Base-by-base conservation (phyloP, 2,329 filamentous ascomycete genomes). In the Sphaerostilbella broomeana region DNA sequence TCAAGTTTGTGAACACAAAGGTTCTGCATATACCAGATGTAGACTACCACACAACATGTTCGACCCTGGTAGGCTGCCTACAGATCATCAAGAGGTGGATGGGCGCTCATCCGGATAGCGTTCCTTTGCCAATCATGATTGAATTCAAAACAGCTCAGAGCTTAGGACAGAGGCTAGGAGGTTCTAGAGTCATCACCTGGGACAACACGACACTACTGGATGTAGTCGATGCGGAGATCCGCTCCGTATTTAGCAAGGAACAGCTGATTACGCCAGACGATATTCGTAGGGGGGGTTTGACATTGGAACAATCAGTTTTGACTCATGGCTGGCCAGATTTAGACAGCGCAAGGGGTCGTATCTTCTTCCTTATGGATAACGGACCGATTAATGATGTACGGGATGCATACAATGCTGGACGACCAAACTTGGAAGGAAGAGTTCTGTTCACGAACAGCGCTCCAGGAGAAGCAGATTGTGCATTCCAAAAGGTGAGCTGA, bases 291-390 rank as follows among this genome's bases (percentile, higher is more conserved):
- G 49, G 44, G 0, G 56, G 58, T 28, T 40, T 66, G 17, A 69
- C 68, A 0, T 61, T 73, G 10, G 69, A 72, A 47, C 46, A 68
- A 43, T 64, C 62, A 4, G 55, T 73, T 2, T 52, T 72, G n/a
- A 44, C 55, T 32, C 40, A 64, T 38, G 69, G 70, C n/a, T 73
- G 69, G 69, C 69, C 69, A 0, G 60, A 61, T 10, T 56, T 73
- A 2, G 58, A 65, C 3, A 58, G 60, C 3, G 61, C 64, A 1
- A 54, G 67, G 9, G 68, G 68, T 4, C 60, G 64, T 20, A 61
- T 73, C 48, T 58, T 72, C 43, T 73, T 73, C 57, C 62, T 65
- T 46, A 70, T 73, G 56, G 70, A 73, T 51, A 72, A 73, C 47
- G 64, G 65, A 19, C 63, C 64, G 0, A 60, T 61, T 12, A 52